These are phyloP conservation scores for Psilocybe tampanensis DNA, from an alignment of 768 basidiomycete genomes.

Conservation along the genomic window DNA sequence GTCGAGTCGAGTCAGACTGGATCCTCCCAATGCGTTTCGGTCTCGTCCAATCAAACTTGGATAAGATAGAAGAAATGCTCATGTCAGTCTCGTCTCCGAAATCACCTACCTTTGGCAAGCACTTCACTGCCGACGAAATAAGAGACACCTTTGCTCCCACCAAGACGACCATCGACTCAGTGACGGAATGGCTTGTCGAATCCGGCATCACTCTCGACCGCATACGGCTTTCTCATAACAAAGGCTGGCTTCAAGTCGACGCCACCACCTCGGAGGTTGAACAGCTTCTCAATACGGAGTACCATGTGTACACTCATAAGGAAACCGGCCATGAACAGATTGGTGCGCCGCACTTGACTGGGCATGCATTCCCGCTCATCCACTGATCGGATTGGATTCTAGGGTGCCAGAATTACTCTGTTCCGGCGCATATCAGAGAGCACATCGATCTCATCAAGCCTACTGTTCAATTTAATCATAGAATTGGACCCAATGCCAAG, in stretches of 20 bases:
- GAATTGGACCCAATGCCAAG: conserved; percentile 20
- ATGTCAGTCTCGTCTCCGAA: conserved; percentile 50
- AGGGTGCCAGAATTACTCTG: conserved; percentile 42
- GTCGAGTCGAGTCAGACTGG: conserved; percentile 24
- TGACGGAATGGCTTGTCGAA: conserved; percentile 45
- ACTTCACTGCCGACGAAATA: conserved; percentile 46
- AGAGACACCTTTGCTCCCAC: conserved; percentile 29
- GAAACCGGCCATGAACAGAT: conserved; percentile 38
- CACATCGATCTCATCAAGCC: conserved; percentile 46
- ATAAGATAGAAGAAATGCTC: conserved; percentile 46
- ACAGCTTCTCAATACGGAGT: conserved; percentile 43
- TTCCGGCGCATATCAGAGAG: conserved; percentile 37
- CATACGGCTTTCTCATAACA: conserved; percentile 38
- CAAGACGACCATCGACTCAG: conserved; percentile 39
- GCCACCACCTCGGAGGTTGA: conserved; percentile 44
- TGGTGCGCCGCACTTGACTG: conserved; percentile 27
- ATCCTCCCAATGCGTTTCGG: conserved; percentile 52
- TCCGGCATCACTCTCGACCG: conserved; percentile 41
- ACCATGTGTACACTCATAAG: conserved; percentile 46
- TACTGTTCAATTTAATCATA: conserved; percentile 40
- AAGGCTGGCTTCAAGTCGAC: conserved; percentile 44
- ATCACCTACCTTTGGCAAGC: conserved; percentile 49
- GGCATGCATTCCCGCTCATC: not conserved
- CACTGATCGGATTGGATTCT: not conserved
- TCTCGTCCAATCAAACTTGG: conserved; percentile 46